These are phyloP conservation scores for Rhizophora mangle DNA, from an alignment of 345 rosid species.

Conservation along the genomic window DNA sequence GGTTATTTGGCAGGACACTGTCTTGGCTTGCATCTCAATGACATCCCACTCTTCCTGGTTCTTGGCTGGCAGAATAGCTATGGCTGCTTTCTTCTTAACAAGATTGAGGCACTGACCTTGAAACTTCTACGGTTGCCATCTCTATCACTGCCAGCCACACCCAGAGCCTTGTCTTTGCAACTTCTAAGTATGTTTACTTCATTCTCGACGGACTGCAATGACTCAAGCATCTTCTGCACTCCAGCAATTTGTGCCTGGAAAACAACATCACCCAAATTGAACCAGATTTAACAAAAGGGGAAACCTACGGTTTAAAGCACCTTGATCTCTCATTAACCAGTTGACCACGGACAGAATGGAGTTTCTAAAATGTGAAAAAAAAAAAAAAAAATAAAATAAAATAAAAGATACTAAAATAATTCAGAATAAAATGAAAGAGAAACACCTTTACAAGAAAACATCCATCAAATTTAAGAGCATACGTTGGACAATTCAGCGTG, in stretches of 20 bases:
- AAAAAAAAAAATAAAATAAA: neutral
- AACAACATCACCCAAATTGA: slow-evolving; percentile 7
- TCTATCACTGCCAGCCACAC: slow-evolving; percentile 71
- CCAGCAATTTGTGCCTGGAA: slow-evolving; percentile 86
- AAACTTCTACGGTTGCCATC: slow-evolving; percentile 35
- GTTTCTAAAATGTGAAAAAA: slow-evolving; percentile 47
- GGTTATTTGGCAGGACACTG: slow-evolving; percentile 3
- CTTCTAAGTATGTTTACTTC: slow-evolving; percentile 79
- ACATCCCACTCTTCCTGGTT: neutral
- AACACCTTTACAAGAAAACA: neutral
- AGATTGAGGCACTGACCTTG: slow-evolving; percentile 13
- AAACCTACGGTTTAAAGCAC: slow-evolving; percentile 94
- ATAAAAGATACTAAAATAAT: neutral
- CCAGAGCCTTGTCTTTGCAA: slow-evolving; percentile 66
- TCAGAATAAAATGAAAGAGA: neutral
- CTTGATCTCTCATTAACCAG: slow-evolving; percentile 86
- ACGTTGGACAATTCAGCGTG: slow-evolving; percentile 79
- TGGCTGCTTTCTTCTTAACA: neutral
- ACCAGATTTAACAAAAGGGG: neutral
- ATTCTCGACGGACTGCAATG: slow-evolving; percentile 62
- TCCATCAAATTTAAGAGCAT: too few species aligned
- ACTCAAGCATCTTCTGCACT: slow-evolving; percentile 73
- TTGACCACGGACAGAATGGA: slow-evolving; percentile 88
- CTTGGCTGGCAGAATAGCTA: neutral
- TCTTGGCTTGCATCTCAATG: neutral